Evolutionary conservation across 305 asterid genomes (phyloP).

Genomic region (Petunia hybrid): DNA sequence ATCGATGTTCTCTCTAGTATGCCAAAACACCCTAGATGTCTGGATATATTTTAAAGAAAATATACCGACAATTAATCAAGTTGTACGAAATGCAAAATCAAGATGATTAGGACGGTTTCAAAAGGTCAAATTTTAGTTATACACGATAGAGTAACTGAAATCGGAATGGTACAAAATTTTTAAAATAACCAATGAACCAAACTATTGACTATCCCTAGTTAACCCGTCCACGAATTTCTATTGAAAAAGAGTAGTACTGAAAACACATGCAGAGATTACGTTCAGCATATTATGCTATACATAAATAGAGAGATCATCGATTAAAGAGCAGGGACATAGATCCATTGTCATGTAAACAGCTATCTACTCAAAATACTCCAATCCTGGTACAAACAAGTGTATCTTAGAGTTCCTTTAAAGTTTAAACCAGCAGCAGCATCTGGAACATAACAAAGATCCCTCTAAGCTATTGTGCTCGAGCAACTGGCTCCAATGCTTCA

Average conservation of each 20-base stretch:
- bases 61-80: no score
- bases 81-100: no score
- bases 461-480: constrained; percentile 52
- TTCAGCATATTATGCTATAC: neutral
- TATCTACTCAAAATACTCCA: constrained; percentile 15
- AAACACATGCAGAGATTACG: neutral
- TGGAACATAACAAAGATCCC: neutral
- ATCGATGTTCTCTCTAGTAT: no score
- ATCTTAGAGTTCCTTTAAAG: neutral
- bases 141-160: no score
- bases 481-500: constrained; percentile 92
- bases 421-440: neutral
- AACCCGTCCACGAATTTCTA: no score
- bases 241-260: neutral
- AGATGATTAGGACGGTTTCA: no score
- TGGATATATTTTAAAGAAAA: no score
- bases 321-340: neutral
- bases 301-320: neutral
- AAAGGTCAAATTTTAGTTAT: no score
- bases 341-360: neutral
- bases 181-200: no score
- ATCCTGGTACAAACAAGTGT: neutral
- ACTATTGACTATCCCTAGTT: no score
- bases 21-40: no score
- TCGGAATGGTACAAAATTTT: no score